Base-by-base conservation (phyloP, 169 alveolate genomes). In the Plasmodium malariae region DNA sequence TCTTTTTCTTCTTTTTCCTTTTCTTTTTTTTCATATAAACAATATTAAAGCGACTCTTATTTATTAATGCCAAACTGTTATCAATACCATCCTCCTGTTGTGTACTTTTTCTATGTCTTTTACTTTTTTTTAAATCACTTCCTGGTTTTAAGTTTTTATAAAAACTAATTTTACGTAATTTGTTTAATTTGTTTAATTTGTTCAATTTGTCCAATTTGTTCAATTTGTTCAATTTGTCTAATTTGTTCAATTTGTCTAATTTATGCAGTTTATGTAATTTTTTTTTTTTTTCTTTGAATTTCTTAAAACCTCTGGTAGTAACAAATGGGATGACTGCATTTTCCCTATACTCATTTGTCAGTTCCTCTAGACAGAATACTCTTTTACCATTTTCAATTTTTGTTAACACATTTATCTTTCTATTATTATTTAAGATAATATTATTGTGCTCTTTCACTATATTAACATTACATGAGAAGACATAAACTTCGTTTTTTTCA, bases 381-480 rank as follows among this genome's bases (percentile, higher is more conserved):
- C 89, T 28, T 26, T 55, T 78, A 0, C 89, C 89, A 78, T 78
- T 78, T 63, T 78, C 89, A 45, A 78, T 78, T 63, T 78, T 78
- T 6, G 89, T 78, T 14, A 62, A 49, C 1, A 78, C 80, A 6
- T 62, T 78, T 14, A 78, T 78, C 37, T 63, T 78, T 30, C 4
- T 78, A 14, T 78, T 62, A 11, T 62, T 19, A 62, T 78, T 78
- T 68, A 78, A 43, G 1, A 78, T 14, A 4, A 78, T 78, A 40
- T 49, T 62, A 48, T 62, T 78, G 17, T 78, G 89, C 19, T 78
- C 89, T 55, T 63, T 78, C 28, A 78, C 89, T 17, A 78, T 78
- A 6, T 78, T 65, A 24, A 78, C 71, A 62, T 32, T 60, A 34
- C 89, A 78, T 0, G 74, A 78, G 32, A 78, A 78, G 12, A 78